These are phyloP conservation scores for Exidia glandulosa DNA, from an alignment of 768 basidiomycete genomes.

Conservation along the genomic window DNA sequence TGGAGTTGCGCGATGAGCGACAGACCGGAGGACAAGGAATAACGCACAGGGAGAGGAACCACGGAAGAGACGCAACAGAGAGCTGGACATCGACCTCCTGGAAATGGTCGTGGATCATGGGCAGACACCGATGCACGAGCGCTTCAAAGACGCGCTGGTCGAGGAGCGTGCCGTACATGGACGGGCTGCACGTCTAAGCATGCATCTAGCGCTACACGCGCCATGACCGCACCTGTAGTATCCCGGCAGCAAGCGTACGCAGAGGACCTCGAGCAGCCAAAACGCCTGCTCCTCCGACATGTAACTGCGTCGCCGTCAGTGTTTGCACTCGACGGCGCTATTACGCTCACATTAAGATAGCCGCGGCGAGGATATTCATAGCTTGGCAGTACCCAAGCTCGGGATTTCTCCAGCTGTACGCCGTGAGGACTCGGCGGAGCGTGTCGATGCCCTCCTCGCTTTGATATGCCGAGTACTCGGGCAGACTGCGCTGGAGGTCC, in stretches of 20 bases:
- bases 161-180: constrained; percentile 98
- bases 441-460: constrained; percentile 75
- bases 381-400: constrained; percentile 96
- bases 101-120: constrained; percentile 92
- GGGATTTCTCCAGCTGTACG: constrained; percentile 92
- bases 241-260: constrained; percentile 90
- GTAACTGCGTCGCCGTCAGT: constrained; percentile 47
- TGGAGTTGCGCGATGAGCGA: constrained; percentile 14
- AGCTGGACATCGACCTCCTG: constrained; percentile 85
- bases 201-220: constrained; percentile 3
- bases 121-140: constrained; percentile 77
- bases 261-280: constrained; percentile 91
- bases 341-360: constrained; percentile 69
- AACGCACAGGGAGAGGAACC: constrained; percentile 92
- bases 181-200: constrained; percentile 44
- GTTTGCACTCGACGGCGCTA: background rate
- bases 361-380: constrained; percentile 95
- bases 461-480: constrained; percentile 96
- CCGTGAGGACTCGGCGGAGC: constrained; percentile 81
- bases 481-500: constrained; percentile 88
- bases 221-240: constrained; percentile 69
- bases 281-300: constrained; percentile 99
- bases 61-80: constrained; percentile 91
- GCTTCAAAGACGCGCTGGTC: constrained; percentile 98
- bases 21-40: constrained; percentile 15